Evolutionary conservation across 2,329 filamentous ascomycete species (phyloP).

Genomic region (Penicillium paneum): DNA sequence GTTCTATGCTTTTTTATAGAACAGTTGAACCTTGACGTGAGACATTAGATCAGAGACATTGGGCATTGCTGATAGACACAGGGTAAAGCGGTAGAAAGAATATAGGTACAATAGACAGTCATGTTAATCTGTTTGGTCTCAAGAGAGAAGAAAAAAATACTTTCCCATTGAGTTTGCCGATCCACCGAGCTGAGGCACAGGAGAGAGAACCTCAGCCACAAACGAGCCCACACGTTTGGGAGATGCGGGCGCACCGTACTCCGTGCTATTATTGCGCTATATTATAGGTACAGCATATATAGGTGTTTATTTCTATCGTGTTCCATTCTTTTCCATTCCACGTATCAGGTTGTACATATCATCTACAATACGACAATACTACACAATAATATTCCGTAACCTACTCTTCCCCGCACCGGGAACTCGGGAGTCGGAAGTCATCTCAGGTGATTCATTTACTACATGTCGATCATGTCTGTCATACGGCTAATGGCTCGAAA

Average conservation of each 20-base stretch:
- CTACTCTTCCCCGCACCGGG: neutral
- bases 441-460: slow-evolving; percentile 4
- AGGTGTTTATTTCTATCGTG: neutral
- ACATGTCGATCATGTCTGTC: neutral
- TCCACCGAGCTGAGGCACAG: neutral
- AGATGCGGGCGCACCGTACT: neutral
- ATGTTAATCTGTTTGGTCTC: no score
- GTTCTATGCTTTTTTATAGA: slow-evolving; percentile 3
- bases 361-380: neutral
- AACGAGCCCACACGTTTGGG: neutral
- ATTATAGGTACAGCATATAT: neutral
- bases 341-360: neutral
- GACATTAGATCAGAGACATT: no score
- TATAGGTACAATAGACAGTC: no score
- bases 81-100: neutral
- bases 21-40: neutral
- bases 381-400: neutral
- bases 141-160: neutral
- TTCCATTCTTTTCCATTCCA: neutral
- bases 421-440: neutral
- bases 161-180: neutral
- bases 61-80: neutral
- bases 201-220: slow-evolving; percentile 4
- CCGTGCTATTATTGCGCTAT: neutral
- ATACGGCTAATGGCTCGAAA: neutral